Conservation (phyloP, 2,329 filamentous ascomycete genomes). For the Hypoxylon sp. region DNA sequence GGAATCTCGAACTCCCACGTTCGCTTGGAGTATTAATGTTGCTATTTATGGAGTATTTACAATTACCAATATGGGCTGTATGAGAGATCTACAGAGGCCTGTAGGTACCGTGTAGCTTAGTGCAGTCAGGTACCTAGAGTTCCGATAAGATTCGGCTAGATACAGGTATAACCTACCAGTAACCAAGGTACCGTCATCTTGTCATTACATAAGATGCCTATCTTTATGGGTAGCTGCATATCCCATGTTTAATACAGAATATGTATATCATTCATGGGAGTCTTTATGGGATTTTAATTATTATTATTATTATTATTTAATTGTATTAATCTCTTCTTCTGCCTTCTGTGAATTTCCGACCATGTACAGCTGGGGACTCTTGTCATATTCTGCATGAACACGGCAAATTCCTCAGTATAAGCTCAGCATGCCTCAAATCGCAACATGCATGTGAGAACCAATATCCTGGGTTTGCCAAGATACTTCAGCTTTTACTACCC, state of each 20-base stretch:
- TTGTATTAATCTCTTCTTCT: neutral
- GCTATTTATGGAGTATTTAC: slow-evolving; percentile 5
- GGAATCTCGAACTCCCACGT: slow-evolving; percentile 11
- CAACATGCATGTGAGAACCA: slow-evolving; percentile 5
- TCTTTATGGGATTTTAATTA: too few species aligned
- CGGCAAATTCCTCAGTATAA: neutral
- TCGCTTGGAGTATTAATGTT: slow-evolving; percentile 6
- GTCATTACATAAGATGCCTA: neutral
- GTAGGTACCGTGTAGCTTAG: neutral
- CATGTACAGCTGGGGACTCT: neutral
- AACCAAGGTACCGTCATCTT: neutral
- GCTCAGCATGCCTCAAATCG: slow-evolving; percentile 3
- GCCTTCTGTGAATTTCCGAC: neutral
- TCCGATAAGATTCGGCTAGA: slow-evolving; percentile 19
- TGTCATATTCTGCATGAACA: neutral
- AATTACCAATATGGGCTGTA: slow-evolving; percentile 1
- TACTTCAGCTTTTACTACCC: slow-evolving; percentile 5
- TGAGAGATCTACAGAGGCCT: slow-evolving; percentile 10
- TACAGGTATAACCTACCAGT: neutral
- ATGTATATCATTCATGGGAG: too few species aligned
- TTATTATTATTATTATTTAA: neutral
- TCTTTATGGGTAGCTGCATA: neutral
- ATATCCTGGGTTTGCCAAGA: neutral
- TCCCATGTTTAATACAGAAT: neutral
- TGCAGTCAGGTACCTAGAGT: too few species aligned